Evolutionary conservation across 73 alveolate genomes (phyloP), one percentile per base, ranked within the genome.

Genomic region (Paramecium tetraurelia): DNA sequence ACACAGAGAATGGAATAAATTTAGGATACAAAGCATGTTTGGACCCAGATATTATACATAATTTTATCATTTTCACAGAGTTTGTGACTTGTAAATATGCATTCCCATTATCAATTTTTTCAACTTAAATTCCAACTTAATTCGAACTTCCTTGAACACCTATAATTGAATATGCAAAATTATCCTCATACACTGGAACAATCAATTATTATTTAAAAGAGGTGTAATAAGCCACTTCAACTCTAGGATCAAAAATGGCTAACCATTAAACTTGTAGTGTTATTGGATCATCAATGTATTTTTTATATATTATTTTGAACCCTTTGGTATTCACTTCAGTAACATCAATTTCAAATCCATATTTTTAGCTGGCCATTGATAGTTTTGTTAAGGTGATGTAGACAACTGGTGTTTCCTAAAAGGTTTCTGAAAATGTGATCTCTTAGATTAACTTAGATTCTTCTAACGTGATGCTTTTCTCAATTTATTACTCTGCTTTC

Each of bases 201-300:
- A 59, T 33, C 83, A 63, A 27, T 33, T 63, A 63, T 24, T 63
- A 11, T 63, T 63, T 63, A 7, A 63, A 63, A 7, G 84, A 27
- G 12, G 84, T 63, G n/a, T 63, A 63, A 63, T 63, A 63, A 0
- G 84, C 84, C 48, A 63, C 84, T 63, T 63, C 84, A 27, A 63
- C 84, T 63, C 84, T 27, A 5, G 84, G 50, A 63, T 27, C 84
- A 63, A 63, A 63, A 22, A 63, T 63, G 8, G 84, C 84, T 63
- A 63, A 27, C 84, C 50, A 63, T 33, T 63, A 63, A 27, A 63
- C 24, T 63, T 63, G 31, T 11, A 27, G 18, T 31, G 84, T 63
- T 6, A 63, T 31, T 21, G 84, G 50, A 12, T 63, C 9, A 14
- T 63, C 53, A 33, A 33, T 33, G 27, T 63, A 63, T 63, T 63